Percentiles rank a stretch among this genome's conserved stretches.
phyloP scores from a whole-genome alignment of 352 stramenopile species.

The Globisporangium perplexum region DNA sequence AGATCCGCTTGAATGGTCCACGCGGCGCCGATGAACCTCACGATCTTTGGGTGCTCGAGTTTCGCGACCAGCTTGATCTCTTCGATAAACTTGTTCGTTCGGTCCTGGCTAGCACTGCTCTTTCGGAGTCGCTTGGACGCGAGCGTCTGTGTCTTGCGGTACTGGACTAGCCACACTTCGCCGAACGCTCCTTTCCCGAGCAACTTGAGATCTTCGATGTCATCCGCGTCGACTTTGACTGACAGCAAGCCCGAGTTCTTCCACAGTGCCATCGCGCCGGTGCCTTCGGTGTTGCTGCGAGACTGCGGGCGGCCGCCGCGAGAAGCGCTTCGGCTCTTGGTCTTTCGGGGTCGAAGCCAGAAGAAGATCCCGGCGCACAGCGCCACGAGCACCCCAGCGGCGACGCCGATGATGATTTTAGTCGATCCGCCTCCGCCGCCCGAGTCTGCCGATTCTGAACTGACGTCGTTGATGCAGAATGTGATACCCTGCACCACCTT shows the following conservation, averaged over 20 bases:
- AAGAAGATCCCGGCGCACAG: no score
- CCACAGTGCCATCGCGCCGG: conserved; percentile 21
- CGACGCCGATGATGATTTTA: neutral
- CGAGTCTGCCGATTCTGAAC: no score
- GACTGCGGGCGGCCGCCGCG: no score
- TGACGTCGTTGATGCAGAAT: conserved; percentile 4
- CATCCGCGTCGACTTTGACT: conserved; percentile 29
- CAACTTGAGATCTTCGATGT: conserved; percentile 29
- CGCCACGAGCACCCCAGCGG: no score
- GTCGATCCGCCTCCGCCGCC: neutral
- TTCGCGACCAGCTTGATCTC: conserved; percentile 38
- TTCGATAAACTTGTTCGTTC: conserved; percentile 33
- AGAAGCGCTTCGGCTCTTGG: no score
- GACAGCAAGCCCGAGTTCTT: conserved; percentile 35
- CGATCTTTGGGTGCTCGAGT: conserved; percentile 3
- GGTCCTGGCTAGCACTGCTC: conserved; percentile 10
- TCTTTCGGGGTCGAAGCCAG: no score
- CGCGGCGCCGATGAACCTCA: conserved; percentile 5
- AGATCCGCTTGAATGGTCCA: conserved; percentile 13
- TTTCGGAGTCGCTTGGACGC: conserved; percentile 14
- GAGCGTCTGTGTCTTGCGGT: conserved; percentile 23
- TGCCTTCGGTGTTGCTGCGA: no score
- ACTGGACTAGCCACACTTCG: conserved; percentile 38
- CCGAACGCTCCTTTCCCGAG: conserved; percentile 26
- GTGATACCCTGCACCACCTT: neutral